Percentiles rank a stretch among this genome's conserved stretches.
Evolutionary conservation across 108 stramenopile genomes (phyloP).

Genomic region (Bacterosira constricta): DNA sequence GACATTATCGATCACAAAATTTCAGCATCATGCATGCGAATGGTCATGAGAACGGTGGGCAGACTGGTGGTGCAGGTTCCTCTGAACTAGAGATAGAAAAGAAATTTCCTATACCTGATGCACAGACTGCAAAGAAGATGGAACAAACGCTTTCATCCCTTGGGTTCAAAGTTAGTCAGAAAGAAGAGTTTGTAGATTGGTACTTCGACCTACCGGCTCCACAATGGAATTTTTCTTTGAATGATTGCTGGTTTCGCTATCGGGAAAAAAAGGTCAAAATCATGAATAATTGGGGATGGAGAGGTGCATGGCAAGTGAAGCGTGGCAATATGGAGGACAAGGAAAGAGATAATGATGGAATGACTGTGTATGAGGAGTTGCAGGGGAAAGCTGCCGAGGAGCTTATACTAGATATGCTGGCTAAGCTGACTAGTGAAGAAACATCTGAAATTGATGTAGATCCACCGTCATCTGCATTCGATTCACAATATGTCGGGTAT

Average conservation of each 20-base stretch:
- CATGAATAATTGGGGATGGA: slow-evolving; percentile 34
- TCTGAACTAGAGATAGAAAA: slow-evolving; percentile 44
- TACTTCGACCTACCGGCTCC: slow-evolving; percentile 47
- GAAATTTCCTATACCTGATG: slow-evolving; percentile 38
- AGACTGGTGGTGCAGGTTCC: background rate
- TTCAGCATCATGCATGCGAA: background rate
- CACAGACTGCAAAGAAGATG: slow-evolving; percentile 4
- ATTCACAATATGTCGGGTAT: slow-evolving; percentile 6
- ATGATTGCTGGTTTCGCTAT: slow-evolving; percentile 46
- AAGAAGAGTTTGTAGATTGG: slow-evolving; percentile 45
- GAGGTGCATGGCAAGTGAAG: slow-evolving; percentile 48
- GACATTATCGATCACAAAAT: background rate
- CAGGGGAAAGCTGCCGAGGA: slow-evolving; percentile 37
- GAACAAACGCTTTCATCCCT: slow-evolving; percentile 20
- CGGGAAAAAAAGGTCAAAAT: slow-evolving; percentile 41
- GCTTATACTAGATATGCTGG: slow-evolving; percentile 36
- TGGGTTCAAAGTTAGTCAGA: slow-evolving; percentile 27
- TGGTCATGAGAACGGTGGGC: background rate
- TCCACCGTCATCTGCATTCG: background rate
- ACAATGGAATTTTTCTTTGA: slow-evolving; percentile 33
- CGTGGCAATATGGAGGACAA: slow-evolving; percentile 4
- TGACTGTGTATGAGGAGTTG: slow-evolving; percentile 40
- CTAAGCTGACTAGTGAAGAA: background rate
- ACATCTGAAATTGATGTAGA: background rate
- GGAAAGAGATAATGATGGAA: slow-evolving; percentile 6